phyloP scores from a whole-genome alignment of 2,329 filamentous ascomycete species.

The Grosmannia huntii region DNA sequence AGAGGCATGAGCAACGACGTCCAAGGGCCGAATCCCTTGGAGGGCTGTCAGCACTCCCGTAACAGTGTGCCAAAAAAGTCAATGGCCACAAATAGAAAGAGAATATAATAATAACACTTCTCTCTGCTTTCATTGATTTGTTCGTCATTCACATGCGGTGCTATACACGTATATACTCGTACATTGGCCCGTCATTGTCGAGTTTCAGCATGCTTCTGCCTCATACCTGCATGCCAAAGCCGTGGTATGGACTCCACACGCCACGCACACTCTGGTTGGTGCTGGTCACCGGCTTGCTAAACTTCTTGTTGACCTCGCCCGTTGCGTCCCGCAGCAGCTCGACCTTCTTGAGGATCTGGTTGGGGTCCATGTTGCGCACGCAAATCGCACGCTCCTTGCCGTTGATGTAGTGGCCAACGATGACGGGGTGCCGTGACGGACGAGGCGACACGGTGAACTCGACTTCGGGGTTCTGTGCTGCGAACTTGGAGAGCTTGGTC shows the following conservation, averaged over 20 bases:
- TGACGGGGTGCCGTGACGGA: conserved; percentile 77
- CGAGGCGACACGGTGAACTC: conserved; percentile 86
- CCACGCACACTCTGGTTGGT: conserved; percentile 55
- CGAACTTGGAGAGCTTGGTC: conserved; percentile 63
- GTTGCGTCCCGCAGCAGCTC: conserved; percentile 60
- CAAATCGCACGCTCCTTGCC: conserved; percentile 75
- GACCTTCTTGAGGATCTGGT: conserved; percentile 71
- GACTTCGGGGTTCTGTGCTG: conserved; percentile 68
- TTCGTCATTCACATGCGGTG: neutral
- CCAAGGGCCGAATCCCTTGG: neutral
- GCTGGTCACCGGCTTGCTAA: conserved; percentile 51
- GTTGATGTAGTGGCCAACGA: conserved; percentile 88
- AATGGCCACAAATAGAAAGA: neutral
- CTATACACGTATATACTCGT: conserved; percentile 4
- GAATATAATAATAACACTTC: neutral
- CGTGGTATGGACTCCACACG: conserved; percentile 59
- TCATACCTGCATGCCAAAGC: conserved; percentile 42
- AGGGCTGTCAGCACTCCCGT: neutral
- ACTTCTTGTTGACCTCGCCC: conserved; percentile 57
- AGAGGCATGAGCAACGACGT: neutral
- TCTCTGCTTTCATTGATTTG: neutral
- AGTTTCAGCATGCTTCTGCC: neutral
- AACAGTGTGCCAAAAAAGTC: neutral
- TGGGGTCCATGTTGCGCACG: conserved; percentile 71
- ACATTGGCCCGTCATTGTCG: neutral